A percentile compares a stretch with the other conserved stretches of the same genome.
These are phyloP conservation scores for Penicillium dipodomyicola DNA, from an alignment of 495 filamentous ascomycete genomes.

Conservation along the genomic window DNA sequence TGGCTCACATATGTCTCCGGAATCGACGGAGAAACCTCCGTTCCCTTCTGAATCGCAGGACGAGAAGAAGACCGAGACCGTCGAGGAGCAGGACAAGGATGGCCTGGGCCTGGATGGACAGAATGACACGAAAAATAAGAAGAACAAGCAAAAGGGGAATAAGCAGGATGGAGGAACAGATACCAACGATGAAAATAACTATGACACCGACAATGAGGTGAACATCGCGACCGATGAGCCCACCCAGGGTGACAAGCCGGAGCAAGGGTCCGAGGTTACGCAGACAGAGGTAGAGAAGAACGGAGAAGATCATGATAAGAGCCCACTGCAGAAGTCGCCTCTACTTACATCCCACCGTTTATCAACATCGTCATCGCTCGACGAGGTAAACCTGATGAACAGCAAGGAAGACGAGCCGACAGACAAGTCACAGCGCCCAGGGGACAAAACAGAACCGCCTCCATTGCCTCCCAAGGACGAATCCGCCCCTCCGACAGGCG, in stretches of 20 bases:
- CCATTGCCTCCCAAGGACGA: conserved; percentile 53
- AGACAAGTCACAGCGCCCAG: conserved; percentile 21
- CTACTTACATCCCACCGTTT: conserved; percentile 59
- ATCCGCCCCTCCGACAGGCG: conserved; percentile 33
- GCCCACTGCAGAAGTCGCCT: conserved; percentile 49
- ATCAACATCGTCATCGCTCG: conserved; percentile 60
- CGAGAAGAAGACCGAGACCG: conserved; percentile 25
- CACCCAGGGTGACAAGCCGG: conserved; percentile 22
- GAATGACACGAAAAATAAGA: conserved; percentile 21
- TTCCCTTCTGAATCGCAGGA: conserved; percentile 33
- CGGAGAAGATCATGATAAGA: conserved; percentile 37
- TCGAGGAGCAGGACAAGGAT: conserved; percentile 29
- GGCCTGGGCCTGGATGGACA: conserved; percentile 24
- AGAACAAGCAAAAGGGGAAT: conserved; percentile 4
- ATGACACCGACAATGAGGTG: conserved; percentile 14
- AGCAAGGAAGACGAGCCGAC: conserved; percentile 43
- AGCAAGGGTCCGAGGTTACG: conserved; percentile 19
- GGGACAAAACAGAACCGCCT: conserved; percentile 42
- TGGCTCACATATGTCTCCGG: conserved; percentile 37
- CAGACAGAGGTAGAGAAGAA: conserved; percentile 20
- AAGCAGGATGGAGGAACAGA: background rate
- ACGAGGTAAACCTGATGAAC: conserved; percentile 68
- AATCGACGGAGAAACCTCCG: conserved; percentile 36
- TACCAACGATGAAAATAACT: conserved; percentile 3
- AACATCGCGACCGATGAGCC: conserved; percentile 12